Conservation (phyloP, 805 yeast genomes). For the Saccharomycopsis babjevae region DNA sequence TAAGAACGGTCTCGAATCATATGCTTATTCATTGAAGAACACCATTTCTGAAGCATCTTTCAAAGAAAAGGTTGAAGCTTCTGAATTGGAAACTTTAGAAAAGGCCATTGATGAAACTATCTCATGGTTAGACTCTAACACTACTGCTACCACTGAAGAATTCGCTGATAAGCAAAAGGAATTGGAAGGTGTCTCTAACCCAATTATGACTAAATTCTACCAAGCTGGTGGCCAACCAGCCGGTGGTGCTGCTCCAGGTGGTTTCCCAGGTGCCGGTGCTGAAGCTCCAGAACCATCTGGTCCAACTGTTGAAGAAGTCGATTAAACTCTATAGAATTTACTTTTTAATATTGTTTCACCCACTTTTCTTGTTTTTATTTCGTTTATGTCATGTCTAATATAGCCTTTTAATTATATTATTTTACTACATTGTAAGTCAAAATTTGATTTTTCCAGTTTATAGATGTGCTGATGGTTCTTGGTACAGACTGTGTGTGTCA, state of each 20-base stretch:
- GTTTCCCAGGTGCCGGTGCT: slow-evolving; percentile 54
- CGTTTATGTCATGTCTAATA: slow-evolving; percentile 1
- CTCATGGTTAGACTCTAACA: slow-evolving; percentile 88
- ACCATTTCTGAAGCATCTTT: slow-evolving; percentile 63
- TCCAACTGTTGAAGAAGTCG: slow-evolving; percentile 79
- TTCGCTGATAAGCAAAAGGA: slow-evolving; percentile 90
- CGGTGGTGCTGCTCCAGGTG: slow-evolving; percentile 27
- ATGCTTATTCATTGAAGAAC: slow-evolving; percentile 87
- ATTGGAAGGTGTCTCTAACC: slow-evolving; percentile 90
- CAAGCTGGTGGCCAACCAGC: slow-evolving; percentile 78
- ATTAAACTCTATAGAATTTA: slow-evolving; percentile 29
- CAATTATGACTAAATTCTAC: slow-evolving; percentile 95
- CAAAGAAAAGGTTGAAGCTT: slow-evolving; percentile 69
- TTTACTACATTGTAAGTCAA: not conserved
- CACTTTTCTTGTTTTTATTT: not conserved
- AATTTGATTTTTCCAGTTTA: too few relatives aligned
- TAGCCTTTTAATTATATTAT: slow-evolving; percentile 1
- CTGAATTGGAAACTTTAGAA: slow-evolving; percentile 58
- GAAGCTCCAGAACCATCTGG: slow-evolving; percentile 39
- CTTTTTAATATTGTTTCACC: not conserved
- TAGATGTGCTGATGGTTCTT: too few relatives aligned
- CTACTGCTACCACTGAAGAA: slow-evolving; percentile 89
- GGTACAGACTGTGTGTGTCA: too few relatives aligned
- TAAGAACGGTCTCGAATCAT: slow-evolving; percentile 93
- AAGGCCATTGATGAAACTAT: slow-evolving; percentile 82